A percentile compares a stretch with the other conserved stretches of the same genome.
These are phyloP conservation scores for Oryza nivara DNA, from an alignment of 176 grass and related monocot species.

Conservation along the genomic window DNA sequence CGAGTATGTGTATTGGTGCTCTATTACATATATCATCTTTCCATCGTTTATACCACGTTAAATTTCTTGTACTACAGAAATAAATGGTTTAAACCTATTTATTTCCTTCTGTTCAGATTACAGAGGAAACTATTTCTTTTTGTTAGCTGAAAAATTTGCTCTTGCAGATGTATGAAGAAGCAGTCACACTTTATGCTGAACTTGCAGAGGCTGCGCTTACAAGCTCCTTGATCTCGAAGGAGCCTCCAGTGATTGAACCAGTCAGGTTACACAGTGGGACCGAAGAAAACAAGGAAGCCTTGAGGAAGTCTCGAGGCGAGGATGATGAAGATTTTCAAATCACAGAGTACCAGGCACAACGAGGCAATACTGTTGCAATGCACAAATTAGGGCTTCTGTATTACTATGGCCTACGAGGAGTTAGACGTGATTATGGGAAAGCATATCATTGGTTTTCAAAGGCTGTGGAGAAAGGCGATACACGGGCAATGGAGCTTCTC, in stretches of 20 bases:
- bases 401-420: conserved; percentile 92
- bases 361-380: conserved; percentile 81
- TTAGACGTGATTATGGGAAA: conserved; percentile 79
- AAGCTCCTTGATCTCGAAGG: conserved; percentile 92
- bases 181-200: conserved; percentile 86
- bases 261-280: conserved; percentile 89
- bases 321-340: conserved; percentile 98
- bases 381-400: conserved; percentile 89
- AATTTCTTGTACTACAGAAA: background rate
- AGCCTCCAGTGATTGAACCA: conserved; percentile 80
- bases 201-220: conserved; percentile 88
- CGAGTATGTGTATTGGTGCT: background rate
- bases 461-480: conserved; percentile 86
- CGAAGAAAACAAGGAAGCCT: conserved; percentile 91
- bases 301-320: conserved; percentile 90
- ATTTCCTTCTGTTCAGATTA: conserved; percentile 13
- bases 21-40: background rate
- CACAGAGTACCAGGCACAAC: conserved; percentile 86
- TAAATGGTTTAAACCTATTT: conserved; percentile 14
- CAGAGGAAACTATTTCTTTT: background rate
- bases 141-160: conserved; percentile 7
- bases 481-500: conserved; percentile 72
- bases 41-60: background rate
- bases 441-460: conserved; percentile 87
- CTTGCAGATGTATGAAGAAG: conserved; percentile 91